Percentiles rank a stretch among this genome's conserved stretches.
These are phyloP conservation scores for Aeschynomene evenia DNA, from an alignment of 306 rosid species.

Conservation along the genomic window DNA sequence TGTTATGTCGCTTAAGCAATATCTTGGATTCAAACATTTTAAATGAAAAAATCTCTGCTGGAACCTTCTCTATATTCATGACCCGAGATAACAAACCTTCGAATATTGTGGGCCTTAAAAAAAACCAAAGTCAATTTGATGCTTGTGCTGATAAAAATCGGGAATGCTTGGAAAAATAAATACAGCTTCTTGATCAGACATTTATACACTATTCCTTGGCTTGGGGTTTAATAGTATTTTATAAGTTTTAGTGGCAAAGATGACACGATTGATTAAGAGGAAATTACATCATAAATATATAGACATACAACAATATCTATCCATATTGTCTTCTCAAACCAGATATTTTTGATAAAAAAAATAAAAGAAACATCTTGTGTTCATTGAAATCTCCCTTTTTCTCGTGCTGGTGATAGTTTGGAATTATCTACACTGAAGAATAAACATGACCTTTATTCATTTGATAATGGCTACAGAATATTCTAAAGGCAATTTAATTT, in stretches of 20 bases:
- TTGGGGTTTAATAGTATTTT: background rate
- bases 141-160: no score
- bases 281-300: background rate
- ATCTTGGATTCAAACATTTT: no score
- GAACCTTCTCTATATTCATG: no score
- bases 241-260: background rate
- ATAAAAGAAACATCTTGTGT: background rate
- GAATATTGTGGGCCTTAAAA: no score
- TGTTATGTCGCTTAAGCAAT: no score
- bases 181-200: background rate
- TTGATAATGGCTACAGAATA: background rate
- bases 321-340: background rate
- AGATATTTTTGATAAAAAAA: background rate
- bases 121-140: no score
- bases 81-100: no score
- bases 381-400: background rate
- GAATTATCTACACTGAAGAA: slow-evolving; percentile 9
- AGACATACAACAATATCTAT: background rate
- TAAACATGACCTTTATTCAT: background rate
- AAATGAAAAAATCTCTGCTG: no score
- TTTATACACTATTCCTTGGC: no score
- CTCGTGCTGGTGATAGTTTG: background rate
- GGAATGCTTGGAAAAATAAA: no score
- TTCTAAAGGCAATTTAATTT: background rate
- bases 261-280: background rate